A percentile compares a stretch with the other conserved stretches of the same genome.
Evolutionary conservation across 345 rosid species (phyloP).

Genomic region (Iberis pinnata): DNA sequence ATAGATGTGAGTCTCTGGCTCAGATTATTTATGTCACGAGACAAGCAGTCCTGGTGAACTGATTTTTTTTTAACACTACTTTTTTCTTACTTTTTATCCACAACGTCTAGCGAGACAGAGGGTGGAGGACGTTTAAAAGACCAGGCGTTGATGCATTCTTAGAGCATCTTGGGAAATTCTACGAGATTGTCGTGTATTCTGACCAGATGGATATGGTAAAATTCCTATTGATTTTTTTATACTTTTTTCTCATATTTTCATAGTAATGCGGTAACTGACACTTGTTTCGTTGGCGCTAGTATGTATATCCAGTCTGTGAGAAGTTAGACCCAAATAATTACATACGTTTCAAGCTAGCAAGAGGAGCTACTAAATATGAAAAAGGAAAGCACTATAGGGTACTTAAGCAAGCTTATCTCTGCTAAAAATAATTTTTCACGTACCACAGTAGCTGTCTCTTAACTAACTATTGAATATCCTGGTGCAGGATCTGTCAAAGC

Average conservation of each 20-base stretch:
- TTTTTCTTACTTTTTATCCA: slow-evolving; percentile 5
- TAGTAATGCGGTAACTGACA: background rate
- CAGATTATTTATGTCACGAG: background rate
- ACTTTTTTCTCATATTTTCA: background rate
- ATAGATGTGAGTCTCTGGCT: background rate
- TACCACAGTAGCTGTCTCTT: slow-evolving; percentile 9
- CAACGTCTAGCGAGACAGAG: slow-evolving; percentile 76
- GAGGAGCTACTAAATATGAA: slow-evolving; percentile 80
- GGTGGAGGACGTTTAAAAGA: slow-evolving; percentile 97
- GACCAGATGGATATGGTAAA: slow-evolving; percentile 80
- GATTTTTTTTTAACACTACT: background rate
- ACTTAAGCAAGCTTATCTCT: slow-evolving; percentile 24
- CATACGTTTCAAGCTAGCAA: slow-evolving; percentile 62
- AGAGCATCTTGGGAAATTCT: slow-evolving; percentile 77
- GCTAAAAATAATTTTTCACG: background rate
- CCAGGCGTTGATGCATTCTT: slow-evolving; percentile 95
- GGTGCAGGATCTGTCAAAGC: slow-evolving; percentile 92
- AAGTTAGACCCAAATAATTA: slow-evolving; percentile 67
- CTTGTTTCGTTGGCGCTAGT: slow-evolving; percentile 40
- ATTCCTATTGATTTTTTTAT: background rate
- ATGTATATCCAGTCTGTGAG: slow-evolving; percentile 73
- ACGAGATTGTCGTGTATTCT: slow-evolving; percentile 80
- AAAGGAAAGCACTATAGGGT: slow-evolving; percentile 91
- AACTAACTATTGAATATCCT: slow-evolving; percentile 6
- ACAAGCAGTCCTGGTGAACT: background rate